Conservation (phyloP, 306 rosid species). For the Biancaea sappan region DNA sequence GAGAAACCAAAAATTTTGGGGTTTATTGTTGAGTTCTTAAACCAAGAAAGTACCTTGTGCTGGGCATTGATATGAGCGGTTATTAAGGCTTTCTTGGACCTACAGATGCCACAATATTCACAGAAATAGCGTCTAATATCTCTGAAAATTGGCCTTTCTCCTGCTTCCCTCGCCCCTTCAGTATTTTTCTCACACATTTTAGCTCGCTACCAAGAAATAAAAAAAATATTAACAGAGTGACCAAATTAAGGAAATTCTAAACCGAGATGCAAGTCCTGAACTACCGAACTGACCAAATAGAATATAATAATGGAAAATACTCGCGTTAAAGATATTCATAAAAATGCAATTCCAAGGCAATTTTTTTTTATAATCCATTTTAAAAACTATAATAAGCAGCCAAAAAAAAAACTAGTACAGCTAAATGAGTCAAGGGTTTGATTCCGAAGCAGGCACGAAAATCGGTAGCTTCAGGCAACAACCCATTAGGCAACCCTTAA, state of each 20-base stretch:
- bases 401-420: neutral
- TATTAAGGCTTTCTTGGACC: conserved; percentile 50
- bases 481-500: neutral
- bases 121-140: conserved; percentile 47
- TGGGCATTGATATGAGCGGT: conserved; percentile 43
- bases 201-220: no score
- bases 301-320: neutral
- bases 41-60: conserved; percentile 46
- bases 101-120: conserved; percentile 51
- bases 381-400: neutral
- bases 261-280: neutral
- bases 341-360: neutral
- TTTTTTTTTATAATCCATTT: neutral
- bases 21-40: neutral
- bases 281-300: neutral
- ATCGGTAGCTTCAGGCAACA: neutral
- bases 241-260: neutral
- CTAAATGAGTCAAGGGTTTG: neutral
- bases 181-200: neutral
- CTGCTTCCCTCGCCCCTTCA: conserved; percentile 27
- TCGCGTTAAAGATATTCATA: neutral
- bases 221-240: neutral
- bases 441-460: neutral
- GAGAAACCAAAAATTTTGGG: neutral
- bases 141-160: conserved; percentile 35